Evolutionary conservation across 371 early-diverging fungal genomes (phyloP).

Genomic region (Nematocida displodere): DNA sequence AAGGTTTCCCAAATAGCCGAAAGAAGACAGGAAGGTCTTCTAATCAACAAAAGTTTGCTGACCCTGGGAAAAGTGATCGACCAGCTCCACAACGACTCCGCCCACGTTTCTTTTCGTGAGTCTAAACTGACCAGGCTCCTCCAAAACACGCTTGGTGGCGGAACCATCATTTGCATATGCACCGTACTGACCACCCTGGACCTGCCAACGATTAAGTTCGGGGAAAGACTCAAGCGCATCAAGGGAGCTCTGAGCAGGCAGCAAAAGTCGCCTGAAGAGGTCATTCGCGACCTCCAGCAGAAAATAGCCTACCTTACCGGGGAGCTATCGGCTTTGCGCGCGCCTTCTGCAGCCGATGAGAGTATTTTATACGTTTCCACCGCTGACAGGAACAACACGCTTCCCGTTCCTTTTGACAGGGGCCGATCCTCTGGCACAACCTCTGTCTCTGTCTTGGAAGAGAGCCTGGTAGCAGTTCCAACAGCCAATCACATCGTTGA

Average conservation of each 20-base stretch:
- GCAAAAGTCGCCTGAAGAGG: constrained; percentile 41
- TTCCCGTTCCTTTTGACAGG: not conserved
- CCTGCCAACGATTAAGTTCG: constrained; percentile 80
- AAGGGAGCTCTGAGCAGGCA: not conserved
- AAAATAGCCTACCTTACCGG: constrained; percentile 20
- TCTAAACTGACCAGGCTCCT: constrained; percentile 79
- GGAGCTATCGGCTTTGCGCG: not conserved
- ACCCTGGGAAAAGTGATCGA: constrained; percentile 64
- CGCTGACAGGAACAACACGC: not conserved
- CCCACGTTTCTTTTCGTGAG: constrained; percentile 77
- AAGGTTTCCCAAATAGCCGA: constrained; percentile 54
- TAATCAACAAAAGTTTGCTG: constrained; percentile 67
- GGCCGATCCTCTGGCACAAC: not conserved
- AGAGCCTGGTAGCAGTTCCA: not conserved
- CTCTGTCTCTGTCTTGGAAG: not conserved
- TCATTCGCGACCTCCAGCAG: constrained; percentile 38
- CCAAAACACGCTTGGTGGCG: constrained; percentile 74
- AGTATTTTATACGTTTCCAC: not conserved
- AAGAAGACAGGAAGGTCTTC: constrained; percentile 66
- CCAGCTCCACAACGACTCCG: constrained; percentile 64
- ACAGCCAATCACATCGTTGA: constrained; percentile 3
- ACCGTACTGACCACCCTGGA: constrained; percentile 78
- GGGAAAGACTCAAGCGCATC: constrained; percentile 64
- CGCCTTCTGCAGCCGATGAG: not conserved
- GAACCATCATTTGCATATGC: constrained; percentile 69